Evolutionary conservation across 345 rosid genomes (phyloP).

Genomic region (Euphorbia peplus): DNA sequence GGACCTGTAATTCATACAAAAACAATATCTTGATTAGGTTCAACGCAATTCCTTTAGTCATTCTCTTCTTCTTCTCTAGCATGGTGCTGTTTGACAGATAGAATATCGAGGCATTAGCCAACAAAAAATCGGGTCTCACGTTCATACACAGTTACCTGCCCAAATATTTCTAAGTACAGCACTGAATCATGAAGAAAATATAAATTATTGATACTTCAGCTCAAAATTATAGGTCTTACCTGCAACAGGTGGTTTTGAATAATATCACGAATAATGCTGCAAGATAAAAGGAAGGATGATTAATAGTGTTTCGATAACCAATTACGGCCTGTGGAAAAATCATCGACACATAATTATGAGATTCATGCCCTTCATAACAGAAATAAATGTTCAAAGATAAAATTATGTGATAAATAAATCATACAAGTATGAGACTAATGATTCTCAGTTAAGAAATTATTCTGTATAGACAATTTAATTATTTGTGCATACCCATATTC

Average conservation of each 20-base stretch:
- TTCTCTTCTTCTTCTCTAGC: background rate
- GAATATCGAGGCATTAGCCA: background rate
- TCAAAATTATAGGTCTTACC: slow-evolving; percentile 40
- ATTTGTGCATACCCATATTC: slow-evolving; percentile 75
- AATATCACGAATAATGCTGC: slow-evolving; percentile 96
- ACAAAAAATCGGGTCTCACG: background rate
- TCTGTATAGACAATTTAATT: slow-evolving; percentile 1
- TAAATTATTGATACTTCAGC: background rate
- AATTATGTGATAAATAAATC: background rate
- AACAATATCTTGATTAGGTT: background rate
- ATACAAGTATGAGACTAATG: background rate
- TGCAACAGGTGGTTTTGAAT: slow-evolving; percentile 95
- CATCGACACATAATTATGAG: background rate
- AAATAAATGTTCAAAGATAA: background rate
- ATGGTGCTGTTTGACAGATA: background rate
- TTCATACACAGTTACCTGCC: background rate
- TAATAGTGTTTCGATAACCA: slow-evolving; percentile 6
- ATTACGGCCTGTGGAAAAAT: slow-evolving; percentile 11
- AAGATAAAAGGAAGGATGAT: slow-evolving; percentile 18
- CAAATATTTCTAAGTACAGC: background rate
- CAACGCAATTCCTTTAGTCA: background rate
- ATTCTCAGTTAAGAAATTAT: slow-evolving; percentile 2
- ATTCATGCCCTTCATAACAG: background rate
- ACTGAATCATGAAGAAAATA: background rate
- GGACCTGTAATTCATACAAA: slow-evolving; percentile 52